These are phyloP conservation scores for Botrytis elliptica DNA, from an alignment of 2,329 filamentous ascomycete genomes.

Conservation along the genomic window DNA sequence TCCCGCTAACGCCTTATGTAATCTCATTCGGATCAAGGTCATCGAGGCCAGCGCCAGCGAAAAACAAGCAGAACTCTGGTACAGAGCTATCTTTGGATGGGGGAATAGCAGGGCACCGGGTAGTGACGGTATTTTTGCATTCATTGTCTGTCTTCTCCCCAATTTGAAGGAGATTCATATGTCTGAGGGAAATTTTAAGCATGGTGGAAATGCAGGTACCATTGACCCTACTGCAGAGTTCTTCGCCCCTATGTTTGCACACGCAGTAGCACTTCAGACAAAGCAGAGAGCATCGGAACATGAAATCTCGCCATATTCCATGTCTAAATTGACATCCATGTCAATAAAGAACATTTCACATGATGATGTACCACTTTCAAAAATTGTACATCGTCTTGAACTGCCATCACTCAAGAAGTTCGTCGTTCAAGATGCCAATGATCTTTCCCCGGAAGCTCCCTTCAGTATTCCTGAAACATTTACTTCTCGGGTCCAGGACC, in stretches of 20 bases:
- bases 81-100: not conserved
- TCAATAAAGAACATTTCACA: not conserved
- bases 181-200: not conserved
- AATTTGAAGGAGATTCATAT: constrained; percentile 2
- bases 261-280: constrained; percentile 1
- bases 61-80: not conserved
- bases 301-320: not conserved
- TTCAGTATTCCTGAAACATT: not conserved
- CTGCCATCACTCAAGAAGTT: not conserved
- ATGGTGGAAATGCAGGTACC: not conserved
- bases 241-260: not conserved
- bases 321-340: not conserved
- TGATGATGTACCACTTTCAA: not conserved
- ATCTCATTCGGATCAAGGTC: not conserved
- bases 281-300: not conserved
- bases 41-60: not conserved
- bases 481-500: not conserved
- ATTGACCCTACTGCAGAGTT: not conserved
- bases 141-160: not conserved
- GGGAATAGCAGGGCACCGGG: not conserved
- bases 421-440: not conserved
- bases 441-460: not conserved
- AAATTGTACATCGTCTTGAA: not conserved
- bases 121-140: not conserved
- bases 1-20: not conserved